Evolutionary conservation across 2,329 filamentous ascomycete species (phyloP).

Genomic region (Tothia fuscella): DNA sequence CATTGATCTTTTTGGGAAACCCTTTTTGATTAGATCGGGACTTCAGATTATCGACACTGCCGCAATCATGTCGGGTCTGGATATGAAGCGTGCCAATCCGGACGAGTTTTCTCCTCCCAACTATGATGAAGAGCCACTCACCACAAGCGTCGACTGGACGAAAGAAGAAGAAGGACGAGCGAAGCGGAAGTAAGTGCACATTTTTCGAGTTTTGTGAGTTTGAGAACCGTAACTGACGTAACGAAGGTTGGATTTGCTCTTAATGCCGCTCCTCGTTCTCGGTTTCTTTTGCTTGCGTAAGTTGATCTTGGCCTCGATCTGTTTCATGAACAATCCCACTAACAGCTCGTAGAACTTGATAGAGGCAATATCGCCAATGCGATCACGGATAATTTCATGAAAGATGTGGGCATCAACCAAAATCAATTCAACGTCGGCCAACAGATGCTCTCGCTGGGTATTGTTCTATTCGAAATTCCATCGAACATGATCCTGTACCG

Average conservation of each 20-base stretch:
- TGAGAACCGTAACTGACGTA: background rate
- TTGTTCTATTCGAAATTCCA: constrained; percentile 17
- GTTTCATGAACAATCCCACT: background rate
- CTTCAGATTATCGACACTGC: no score
- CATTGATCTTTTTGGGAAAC: no score
- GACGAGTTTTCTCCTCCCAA: no score
- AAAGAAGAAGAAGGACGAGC: constrained; percentile 10
- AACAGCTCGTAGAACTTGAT: constrained; percentile 29
- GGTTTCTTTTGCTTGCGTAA: constrained; percentile 19
- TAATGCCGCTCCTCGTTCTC: constrained; percentile 19
- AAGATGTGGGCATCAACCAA: constrained; percentile 16
- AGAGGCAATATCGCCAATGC: constrained; percentile 17
- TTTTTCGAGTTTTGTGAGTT: background rate
- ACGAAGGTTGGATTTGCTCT: constrained; percentile 12
- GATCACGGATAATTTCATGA: constrained; percentile 17
- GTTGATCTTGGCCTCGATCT: background rate
- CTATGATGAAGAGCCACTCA: no score
- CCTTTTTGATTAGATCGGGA: no score
- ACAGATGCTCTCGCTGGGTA: constrained; percentile 13
- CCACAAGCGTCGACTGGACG: constrained; percentile 14
- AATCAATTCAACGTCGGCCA: constrained; percentile 18
- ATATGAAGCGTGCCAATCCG: no score
- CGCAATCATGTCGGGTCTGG: no score
- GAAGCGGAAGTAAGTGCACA: constrained; percentile 12
- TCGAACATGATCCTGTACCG: constrained; percentile 17